Base-by-base conservation (phyloP, 2,329 filamentous ascomycete genomes). In the Trichoderma sp. region DNA sequence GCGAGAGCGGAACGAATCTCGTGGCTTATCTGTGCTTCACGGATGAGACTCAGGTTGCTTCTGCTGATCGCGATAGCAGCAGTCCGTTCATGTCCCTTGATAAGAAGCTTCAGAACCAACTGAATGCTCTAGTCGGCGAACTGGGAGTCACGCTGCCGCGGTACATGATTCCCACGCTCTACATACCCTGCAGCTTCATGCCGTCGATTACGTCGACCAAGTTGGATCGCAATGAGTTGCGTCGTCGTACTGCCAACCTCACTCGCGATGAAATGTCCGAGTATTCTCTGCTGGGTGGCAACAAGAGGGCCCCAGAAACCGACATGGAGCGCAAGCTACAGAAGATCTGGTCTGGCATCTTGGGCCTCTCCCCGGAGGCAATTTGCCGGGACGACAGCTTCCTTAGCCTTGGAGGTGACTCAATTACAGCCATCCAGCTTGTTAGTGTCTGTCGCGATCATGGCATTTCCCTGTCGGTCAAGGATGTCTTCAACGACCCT, bases 361-460 rank as follows among this genome's bases (percentile, higher is more conserved):
- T 66, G 2, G 55, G 15, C 7, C 58, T 67, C 5, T 39, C 47
- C 0, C 2, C 12, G 21, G 30, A 65, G 1, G 55, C 43, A 0
- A 78, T 81, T 28, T 72, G 76, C 7, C 66, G 71, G 4, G 67
- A 69, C 7, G 67, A 71, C 21, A 69, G 68, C 47, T 74, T 74
- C 61, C 70, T 74, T n/a, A 47, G 58, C 1, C 67, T 74, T 5
- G 73, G 73, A 1, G 73, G 73, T 4, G 71, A 73, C 47, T 74
- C 72, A 0, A 69, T 74, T 9, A 59, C 65, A 0, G 72, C 70
- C 1, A 74, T 74, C 10, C 61, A 67, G 10, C 57, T 71, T 4
- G 69, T 68, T 41, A 12, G 68, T 10, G 17, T 24, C 6, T 66
- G 47, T 5, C 63, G 67, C 3, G 51, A 62, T 19, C 7, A 15